Conservation (phyloP, 139 green algal genomes). For the Axilococcus clingmanii region DNA sequence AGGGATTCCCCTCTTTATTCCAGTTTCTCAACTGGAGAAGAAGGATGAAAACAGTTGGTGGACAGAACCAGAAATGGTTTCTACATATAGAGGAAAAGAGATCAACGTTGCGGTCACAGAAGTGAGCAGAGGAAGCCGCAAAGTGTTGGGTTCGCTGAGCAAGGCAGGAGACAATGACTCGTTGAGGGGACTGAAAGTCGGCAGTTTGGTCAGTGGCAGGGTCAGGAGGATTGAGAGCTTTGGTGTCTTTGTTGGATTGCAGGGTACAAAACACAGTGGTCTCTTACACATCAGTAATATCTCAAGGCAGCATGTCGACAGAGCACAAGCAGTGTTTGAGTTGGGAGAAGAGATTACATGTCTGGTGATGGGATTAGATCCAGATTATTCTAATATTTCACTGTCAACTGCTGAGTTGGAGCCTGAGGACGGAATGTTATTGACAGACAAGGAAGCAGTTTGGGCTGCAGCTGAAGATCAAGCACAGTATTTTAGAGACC, state of each 20-base stretch:
- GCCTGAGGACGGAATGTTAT: slow-evolving; percentile 35
- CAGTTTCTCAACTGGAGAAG: slow-evolving; percentile 27
- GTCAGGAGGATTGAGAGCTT: slow-evolving; percentile 40
- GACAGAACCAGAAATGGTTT: slow-evolving; percentile 3
- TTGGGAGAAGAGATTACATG: slow-evolving; percentile 38
- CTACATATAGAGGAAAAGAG: slow-evolving; percentile 2
- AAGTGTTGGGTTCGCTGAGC: slow-evolving; percentile 14
- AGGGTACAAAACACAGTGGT: slow-evolving; percentile 31
- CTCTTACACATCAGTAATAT: slow-evolving; percentile 59
- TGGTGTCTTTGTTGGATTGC: slow-evolving; percentile 42
- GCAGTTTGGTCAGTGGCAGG: slow-evolving; percentile 26
- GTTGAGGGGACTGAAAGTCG: slow-evolving; percentile 15
- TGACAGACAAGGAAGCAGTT: slow-evolving; percentile 33
- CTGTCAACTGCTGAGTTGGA: slow-evolving; percentile 54
- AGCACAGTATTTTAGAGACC: no score
- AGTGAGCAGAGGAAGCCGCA: slow-evolving; percentile 3
- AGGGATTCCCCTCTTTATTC: slow-evolving; percentile 32
- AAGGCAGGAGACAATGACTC: slow-evolving; percentile 20
- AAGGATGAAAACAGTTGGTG: slow-evolving; percentile 11
- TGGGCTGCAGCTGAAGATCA: slow-evolving; percentile 12
- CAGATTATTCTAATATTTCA: slow-evolving; percentile 32
- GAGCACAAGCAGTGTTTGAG: slow-evolving; percentile 25
- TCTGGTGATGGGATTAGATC: slow-evolving; percentile 46
- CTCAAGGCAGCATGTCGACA: slow-evolving; percentile 22
- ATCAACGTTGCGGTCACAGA: slow-evolving; percentile 13